Base-by-base conservation (phyloP, 1,284 basidiomycete species). In the Cystobasidium sp. region DNA sequence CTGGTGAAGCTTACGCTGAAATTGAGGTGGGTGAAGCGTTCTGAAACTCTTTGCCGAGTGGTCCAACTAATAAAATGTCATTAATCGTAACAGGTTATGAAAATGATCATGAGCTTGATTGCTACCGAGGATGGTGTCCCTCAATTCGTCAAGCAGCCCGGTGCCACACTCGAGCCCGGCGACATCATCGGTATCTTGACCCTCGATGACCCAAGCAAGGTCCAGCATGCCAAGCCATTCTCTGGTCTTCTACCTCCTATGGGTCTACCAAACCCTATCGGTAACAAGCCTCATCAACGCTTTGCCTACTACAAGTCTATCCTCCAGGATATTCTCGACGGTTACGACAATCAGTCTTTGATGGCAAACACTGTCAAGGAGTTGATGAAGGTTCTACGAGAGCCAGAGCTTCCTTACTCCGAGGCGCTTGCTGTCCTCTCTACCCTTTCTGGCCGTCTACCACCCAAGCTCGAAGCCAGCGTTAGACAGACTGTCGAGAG, bases 71-170 rank as follows among this genome's bases (percentile, higher is more conserved):
- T n/a, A n/a, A n/a, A n/a, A n/a, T n/a, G n/a, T n/a, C n/a, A n/a
- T n/a, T n/a, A n/a, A n/a, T n/a, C n/a, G n/a, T n/a, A n/a, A 22
- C 76, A 91, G 90, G 94, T 97, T 79, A 97, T 97, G 94, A 97
- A 97, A 86, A 97, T 97, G 94, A 95, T 95, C 84, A 96, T 97
- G 94, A 93, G 94, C 16, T 88, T 99, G 75, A 89, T 94, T 71
- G 94, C 95, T n/a, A 88, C 91, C 3, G 97, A 99, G 83, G 93
- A 96, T 82, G 97, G 97, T 82, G 88, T 92, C 61, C 89, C 93
- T n/a, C 93, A 95, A 81, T 91, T 99, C 81, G 94, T 99, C 83
- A 99, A 98, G 85, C 94, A 98, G 81, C 93, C 96, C 67, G 97
- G 97, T 79, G 92, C 96, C 80, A 94, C 93, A 78, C 88, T 99